A percentile compares a stretch with the other conserved stretches of the same genome.
phyloP scores from a whole-genome alignment of 805 yeast genomes.

The Zygosaccharomyces lentus region DNA sequence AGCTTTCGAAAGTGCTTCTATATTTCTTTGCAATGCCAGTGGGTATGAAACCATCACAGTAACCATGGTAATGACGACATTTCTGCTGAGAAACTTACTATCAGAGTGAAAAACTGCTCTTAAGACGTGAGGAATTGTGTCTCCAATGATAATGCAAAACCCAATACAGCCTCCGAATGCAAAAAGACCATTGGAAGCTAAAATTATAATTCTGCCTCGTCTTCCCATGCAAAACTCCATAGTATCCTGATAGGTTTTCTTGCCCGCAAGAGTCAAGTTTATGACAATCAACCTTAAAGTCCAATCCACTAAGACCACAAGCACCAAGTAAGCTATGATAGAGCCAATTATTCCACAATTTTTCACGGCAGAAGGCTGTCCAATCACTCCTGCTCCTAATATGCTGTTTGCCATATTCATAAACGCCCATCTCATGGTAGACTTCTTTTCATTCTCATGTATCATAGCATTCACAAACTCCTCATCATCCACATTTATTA shows the following conservation, averaged over 20 bases:
- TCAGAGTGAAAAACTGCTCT: slow-evolving; percentile 50
- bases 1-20: slow-evolving; percentile 81
- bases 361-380: slow-evolving; percentile 83
- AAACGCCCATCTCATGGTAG: slow-evolving; percentile 78
- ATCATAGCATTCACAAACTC: slow-evolving; percentile 10
- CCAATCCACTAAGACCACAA: slow-evolving; percentile 83
- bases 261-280: slow-evolving; percentile 73
- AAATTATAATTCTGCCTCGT: slow-evolving; percentile 59
- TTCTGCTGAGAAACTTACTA: slow-evolving; percentile 38
- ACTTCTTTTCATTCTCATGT: slow-evolving; percentile 37
- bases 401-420: slow-evolving; percentile 97
- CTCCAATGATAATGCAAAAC: slow-evolving; percentile 91
- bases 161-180: slow-evolving; percentile 96
- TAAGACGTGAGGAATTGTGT: slow-evolving; percentile 87
- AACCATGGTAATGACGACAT: slow-evolving; percentile 64
- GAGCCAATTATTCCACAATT: slow-evolving; percentile 81
- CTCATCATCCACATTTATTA: slow-evolving; percentile 3
- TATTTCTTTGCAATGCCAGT: slow-evolving; percentile 71
- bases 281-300: slow-evolving; percentile 74
- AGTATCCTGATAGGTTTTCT: slow-evolving; percentile 78
- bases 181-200: slow-evolving; percentile 77
- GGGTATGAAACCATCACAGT: slow-evolving; percentile 78
- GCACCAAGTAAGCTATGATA: slow-evolving; percentile 48
- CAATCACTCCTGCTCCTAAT: slow-evolving; percentile 92
- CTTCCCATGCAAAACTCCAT: slow-evolving; percentile 76